Evolutionary conservation across 495 filamentous ascomycete genomes (phyloP), one percentile per base, ranked within the genome.

Genomic region (Glutinoglossum americanum): DNA sequence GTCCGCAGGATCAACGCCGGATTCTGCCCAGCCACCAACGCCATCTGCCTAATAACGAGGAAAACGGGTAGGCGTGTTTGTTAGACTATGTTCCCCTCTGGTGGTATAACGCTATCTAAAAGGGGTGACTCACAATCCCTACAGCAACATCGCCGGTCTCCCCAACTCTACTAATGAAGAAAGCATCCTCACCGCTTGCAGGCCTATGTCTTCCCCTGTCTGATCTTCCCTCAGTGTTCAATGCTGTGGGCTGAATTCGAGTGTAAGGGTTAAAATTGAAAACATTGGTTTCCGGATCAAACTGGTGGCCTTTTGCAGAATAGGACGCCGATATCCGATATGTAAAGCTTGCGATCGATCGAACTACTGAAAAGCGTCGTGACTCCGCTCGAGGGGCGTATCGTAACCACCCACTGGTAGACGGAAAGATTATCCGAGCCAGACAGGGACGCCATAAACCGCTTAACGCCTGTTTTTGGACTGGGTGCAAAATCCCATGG

Each of bases 1-100:
- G 67, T 96, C 84, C 10, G 88, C 87, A 19, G 93, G 87, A 64
- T 99, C 90, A 48, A 98, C 80, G 27, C 87, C 87, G 41, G 80
- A 85, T 61, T 95, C 86, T 47, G 80, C 76, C 87, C 92, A 99
- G 45, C 92, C 92, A 25, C 92, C 92, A 1, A 99, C 92, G 9
- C 92, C 92, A 65, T 97, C 92, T 51, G 89, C 65, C 15, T 53
- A 30, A 13, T 25, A 13, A 33, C 53, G 25, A 57, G 32, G 28
- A 11, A 48, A 19, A 41, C 26, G 30, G 33, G 44, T 54, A 41
- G 17, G 21, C 19, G 51, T 27, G 28, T 27, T 56, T 21, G 13
- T 23, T 7, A 30, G 25, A 2, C 2, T 56, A 7, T 37, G 17
- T 23, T 27, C 25, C n/a, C 49, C 6, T 15, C 17, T 10, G 51